phyloP scores from a whole-genome alignment of 2,329 filamentous ascomycete species.

The Fusarium sp. region DNA sequence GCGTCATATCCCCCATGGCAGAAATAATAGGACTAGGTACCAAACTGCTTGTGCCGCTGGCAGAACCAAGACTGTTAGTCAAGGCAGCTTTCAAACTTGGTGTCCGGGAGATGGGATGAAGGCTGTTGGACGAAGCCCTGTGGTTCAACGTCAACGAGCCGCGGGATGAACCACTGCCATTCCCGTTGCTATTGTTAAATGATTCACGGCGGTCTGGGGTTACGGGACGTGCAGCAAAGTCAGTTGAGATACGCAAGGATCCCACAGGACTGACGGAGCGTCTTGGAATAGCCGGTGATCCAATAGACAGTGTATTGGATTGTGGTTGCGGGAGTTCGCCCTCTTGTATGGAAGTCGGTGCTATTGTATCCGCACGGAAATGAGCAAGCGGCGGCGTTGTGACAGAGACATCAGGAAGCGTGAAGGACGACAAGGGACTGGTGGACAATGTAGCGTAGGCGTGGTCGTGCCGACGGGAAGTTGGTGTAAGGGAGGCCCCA shows the following conservation, averaged over 20 bases:
- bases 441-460: constrained; percentile 34
- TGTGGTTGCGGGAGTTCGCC: constrained; percentile 33
- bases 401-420: constrained; percentile 42
- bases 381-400: constrained; percentile 38
- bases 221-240: constrained; percentile 43
- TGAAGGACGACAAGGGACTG: constrained; percentile 31
- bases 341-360: constrained; percentile 46
- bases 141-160: constrained; percentile 43
- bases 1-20: constrained; percentile 82
- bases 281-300: constrained; percentile 21
- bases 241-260: constrained; percentile 54
- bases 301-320: constrained; percentile 17
- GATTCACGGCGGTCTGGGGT: constrained; percentile 46
- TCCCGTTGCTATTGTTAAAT: constrained; percentile 52
- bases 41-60: constrained; percentile 70
- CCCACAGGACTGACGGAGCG: constrained; percentile 35
- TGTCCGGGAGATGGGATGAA: constrained; percentile 66
- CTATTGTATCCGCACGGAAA: constrained; percentile 45
- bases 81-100: constrained; percentile 70
- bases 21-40: constrained; percentile 79
- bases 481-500: constrained; percentile 33
- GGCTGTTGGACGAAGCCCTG: constrained; percentile 46
- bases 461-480: constrained; percentile 31
- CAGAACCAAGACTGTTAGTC: constrained; percentile 58
- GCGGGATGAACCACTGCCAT: constrained; percentile 47